Evolutionary conservation across 75 land plant genomes (phyloP).

Genomic region (Pinus tabuliformis): DNA sequence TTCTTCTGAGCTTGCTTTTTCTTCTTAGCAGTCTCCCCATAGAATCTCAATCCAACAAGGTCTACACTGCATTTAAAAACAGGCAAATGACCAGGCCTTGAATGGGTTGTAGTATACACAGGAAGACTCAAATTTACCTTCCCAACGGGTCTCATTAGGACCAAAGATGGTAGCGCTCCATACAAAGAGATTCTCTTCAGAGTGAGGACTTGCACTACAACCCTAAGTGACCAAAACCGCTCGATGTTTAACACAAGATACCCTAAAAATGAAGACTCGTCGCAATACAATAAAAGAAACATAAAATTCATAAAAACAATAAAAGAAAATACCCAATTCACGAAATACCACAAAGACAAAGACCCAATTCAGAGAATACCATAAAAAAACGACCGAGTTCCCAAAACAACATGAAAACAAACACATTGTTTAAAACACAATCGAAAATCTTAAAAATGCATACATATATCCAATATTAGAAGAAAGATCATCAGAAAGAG

Average conservation of each 20-base stretch:
- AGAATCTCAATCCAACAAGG: constrained; percentile 38
- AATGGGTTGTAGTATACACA: constrained; percentile 24
- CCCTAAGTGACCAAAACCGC: constrained; percentile 23
- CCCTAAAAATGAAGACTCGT: no score
- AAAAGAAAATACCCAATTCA: neutral
- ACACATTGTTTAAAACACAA: neutral
- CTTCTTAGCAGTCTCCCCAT: constrained; percentile 36
- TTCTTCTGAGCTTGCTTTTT: constrained; percentile 54
- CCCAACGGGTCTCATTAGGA: constrained; percentile 69
- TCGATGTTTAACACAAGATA: no score
- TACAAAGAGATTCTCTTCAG: constrained; percentile 64
- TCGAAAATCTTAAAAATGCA: neutral
- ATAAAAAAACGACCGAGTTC: no score
- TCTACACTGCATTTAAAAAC: constrained; percentile 41
- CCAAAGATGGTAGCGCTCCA: constrained; percentile 76
- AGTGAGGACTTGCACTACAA: constrained; percentile 66
- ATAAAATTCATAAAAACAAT: no score
- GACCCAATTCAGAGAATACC: neutral
- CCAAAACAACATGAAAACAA: neutral
- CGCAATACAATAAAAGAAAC: no score
- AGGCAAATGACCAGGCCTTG: constrained; percentile 34
- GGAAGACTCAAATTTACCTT: constrained; percentile 44
- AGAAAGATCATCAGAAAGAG: constrained; percentile 1
- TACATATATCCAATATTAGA: no score
- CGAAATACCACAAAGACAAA: neutral